A percentile compares a stretch with the other conserved stretches of the same genome.
Evolutionary conservation across 164 flowering plant genomes (phyloP).

Genomic region (Macadamia integrifolia): DNA sequence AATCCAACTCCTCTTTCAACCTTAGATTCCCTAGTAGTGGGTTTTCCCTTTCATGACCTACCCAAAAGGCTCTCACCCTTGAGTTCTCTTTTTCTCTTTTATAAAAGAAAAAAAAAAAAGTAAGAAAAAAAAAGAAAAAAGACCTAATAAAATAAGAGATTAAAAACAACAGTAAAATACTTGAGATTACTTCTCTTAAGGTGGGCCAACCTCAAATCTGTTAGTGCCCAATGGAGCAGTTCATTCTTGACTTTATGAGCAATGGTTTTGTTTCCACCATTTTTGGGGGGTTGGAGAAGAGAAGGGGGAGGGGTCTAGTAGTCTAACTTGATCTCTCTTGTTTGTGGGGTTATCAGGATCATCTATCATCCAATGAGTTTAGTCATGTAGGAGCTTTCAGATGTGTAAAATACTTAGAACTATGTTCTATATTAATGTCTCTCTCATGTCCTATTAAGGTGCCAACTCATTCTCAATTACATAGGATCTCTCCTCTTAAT

Average conservation of each 20-base stretch:
- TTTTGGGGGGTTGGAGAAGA: not conserved
- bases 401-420: not conserved
- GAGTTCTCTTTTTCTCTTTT: not conserved
- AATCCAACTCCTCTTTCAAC: slow-evolving; percentile 79
- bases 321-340: not conserved
- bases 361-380: slow-evolving; percentile 1
- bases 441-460: not conserved
- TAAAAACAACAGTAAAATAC: not conserved
- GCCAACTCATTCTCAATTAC: not conserved
- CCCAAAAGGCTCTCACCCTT: slow-evolving; percentile 13
- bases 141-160: too few species aligned
- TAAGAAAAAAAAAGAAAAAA: too few species aligned
- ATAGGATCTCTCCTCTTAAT: not conserved
- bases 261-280: slow-evolving; percentile 15
- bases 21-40: slow-evolving; percentile 26
- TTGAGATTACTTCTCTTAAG: slow-evolving; percentile 11
- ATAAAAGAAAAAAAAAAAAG: not conserved
- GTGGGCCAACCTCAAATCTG: slow-evolving; percentile 35
- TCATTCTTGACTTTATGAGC: slow-evolving; percentile 15
- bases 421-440: not conserved
- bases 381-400: not conserved
- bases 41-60: slow-evolving; percentile 58
- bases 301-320: too few species aligned
- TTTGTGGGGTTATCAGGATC: slow-evolving; percentile 6
- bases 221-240: slow-evolving; percentile 29